Base-by-base conservation (phyloP, 371 early-diverging fungal species). In the Mucor sp. region DNA sequence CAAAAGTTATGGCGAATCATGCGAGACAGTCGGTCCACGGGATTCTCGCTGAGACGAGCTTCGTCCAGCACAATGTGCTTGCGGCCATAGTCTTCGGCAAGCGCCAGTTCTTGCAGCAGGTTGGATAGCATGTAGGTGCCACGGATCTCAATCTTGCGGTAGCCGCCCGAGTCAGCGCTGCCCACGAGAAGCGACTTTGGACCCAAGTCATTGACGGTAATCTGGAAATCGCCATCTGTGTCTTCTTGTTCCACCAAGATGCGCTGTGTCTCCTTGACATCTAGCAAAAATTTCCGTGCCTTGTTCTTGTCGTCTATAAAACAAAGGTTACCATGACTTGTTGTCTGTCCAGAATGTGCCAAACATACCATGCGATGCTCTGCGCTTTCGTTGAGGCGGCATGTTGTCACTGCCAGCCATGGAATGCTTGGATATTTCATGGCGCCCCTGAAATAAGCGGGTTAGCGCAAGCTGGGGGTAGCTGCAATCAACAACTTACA, bases 61-160 rank as follows among this genome's bases (percentile, higher is more conserved):
- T 94, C 93, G 67, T 93, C 90, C 25, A 97, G 71, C 0, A 94
- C 89, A 58, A 96, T 90, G 59, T 89, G 85, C 68, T 85, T 89
- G 41, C 94, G 85, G 1, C 92, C 92, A 69, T 90, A 85, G 62
- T 93, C 96, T 35, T 89, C 76, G 5, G 97, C 97, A 12, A 95
- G 74, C 2, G 95, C 93, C 17, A 97, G 77, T 74, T 97, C 97
- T 82, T 96, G 97, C n/a, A 97, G 75, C 39, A 97, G 78, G 69
- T 95, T 96, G 5, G 95, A 91, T 56, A 97, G 78, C 89, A 91
- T 89, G 76, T 97, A 97, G 1, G 94, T 94, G 21, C 97, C 97
- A 14, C 95, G 87, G 58, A 97, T 85, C 62, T 94, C 95, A 60
- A 89, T 89, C 44, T 91, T 91, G 58, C 86, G 81, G 83, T 86